Evolutionary conservation across 768 basidiomycete species (phyloP), one percentile per base, ranked within the genome.

Genomic region (Sistotremastrum suecicum): DNA sequence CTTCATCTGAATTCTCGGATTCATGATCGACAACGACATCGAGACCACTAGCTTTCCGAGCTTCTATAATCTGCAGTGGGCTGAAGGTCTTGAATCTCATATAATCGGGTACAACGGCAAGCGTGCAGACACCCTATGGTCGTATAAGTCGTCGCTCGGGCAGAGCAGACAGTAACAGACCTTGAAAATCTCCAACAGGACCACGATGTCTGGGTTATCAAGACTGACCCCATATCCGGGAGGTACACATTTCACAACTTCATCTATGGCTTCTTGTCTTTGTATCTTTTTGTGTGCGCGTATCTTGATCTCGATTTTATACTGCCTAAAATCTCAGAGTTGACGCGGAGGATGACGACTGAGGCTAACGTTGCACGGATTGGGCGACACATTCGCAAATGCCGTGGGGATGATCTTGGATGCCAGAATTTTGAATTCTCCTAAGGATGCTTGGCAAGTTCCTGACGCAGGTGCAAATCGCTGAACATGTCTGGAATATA

Each of bases 161-260:
- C 20, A 20, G 20, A 20, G 20, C 20, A 20, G 20, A 20, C 20
- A 20, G 20, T 20, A 20, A 20, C 20, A 20, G 20, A 81, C 86
- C 73, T 88, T 89, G 69, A 87, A 88, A 4, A 89, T 69, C 54
- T 89, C 84, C 5, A 87, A 76, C 5, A 89, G 69, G 40, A 89
- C 72, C 49, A 84, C 85, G 2, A 84, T 62, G 38, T 82, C 72
- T 0, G 86, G 80, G 50, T 78, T 62, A 32, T 74, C 69, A 20
- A 89, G 64, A 46, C 83, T 72, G 9, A 89, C 87, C 2, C 60
- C 69, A 53, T 82, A 82, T 8, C 70, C 71, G 44, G 67, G 66
- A 0, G 85, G 85, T 8, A 88, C 74, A 54, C 78, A 82, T 51
- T 71, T 68, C 0, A 80, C 86, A 36, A 89, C 66, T 42, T 72